A percentile compares a stretch with the other conserved stretches of the same genome.
Evolutionary conservation across 75 land plant species (phyloP).

Genomic region (Gnetum montanum): DNA sequence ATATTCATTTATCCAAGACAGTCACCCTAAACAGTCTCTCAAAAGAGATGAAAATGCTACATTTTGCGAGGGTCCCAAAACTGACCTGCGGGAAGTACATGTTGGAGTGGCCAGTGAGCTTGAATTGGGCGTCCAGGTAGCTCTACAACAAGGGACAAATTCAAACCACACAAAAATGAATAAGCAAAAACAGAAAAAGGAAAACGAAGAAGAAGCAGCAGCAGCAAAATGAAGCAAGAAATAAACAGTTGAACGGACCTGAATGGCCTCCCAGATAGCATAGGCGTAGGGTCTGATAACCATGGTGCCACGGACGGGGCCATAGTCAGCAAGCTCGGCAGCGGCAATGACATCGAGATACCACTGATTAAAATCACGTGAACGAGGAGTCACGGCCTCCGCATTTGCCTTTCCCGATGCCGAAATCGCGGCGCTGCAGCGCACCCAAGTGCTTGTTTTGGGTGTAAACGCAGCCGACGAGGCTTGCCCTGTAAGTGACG

Average conservation of each 20-base stretch:
- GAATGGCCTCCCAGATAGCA: conserved; percentile 96
- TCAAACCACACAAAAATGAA: not conserved
- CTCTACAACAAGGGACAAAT: conserved; percentile 23
- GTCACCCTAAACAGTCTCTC: no score
- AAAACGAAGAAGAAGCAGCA: not conserved
- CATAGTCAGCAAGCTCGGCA: conserved; percentile 97
- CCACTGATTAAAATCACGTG: conserved; percentile 92
- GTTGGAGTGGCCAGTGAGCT: conserved; percentile 95
- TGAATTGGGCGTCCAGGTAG: conserved; percentile 86
- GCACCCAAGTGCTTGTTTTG: no score
- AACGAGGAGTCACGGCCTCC: conserved; percentile 59
- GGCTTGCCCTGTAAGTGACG: no score
- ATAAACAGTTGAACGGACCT: no score
- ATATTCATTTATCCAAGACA: no score
- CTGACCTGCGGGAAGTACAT: conserved; percentile 99
- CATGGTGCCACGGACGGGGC: conserved; percentile 98
- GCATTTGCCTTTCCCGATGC: no score
- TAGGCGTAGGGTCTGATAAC: conserved; percentile 99
- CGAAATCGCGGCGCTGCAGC: not conserved
- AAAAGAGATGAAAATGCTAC: no score
- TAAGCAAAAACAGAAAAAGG: not conserved
- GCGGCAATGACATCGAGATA: conserved; percentile 78
- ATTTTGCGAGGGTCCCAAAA: no score
- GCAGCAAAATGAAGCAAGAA: not conserved
- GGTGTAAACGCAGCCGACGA: no score